Percentiles rank a stretch among this genome's conserved stretches.
These are phyloP conservation scores for Polychytrium aggregatum DNA, from an alignment of 192 early-diverging fungal species.

Conservation along the genomic window DNA sequence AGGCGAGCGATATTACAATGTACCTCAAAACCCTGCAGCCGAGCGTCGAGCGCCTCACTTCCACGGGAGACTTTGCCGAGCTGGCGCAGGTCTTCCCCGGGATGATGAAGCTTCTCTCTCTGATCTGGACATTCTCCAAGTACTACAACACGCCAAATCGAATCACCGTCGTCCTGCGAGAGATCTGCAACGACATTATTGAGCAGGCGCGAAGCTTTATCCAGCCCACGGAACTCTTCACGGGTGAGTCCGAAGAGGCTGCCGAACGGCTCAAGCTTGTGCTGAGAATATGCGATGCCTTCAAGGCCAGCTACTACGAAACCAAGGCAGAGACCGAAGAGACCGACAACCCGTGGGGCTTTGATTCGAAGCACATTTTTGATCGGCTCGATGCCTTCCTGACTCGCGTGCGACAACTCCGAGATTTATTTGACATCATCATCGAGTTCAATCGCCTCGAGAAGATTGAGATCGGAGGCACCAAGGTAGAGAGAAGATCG, in stretches of 20 bases:
- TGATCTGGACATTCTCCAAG: constrained; percentile 47
- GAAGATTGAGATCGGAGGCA: constrained; percentile 59
- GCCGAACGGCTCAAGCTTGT: constrained; percentile 39
- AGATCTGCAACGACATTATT: constrained; percentile 59
- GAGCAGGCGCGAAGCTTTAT: constrained; percentile 47
- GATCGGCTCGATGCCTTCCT: constrained; percentile 42
- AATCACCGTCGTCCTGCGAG: constrained; percentile 43
- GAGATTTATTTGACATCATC: constrained; percentile 53
- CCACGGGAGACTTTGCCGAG: constrained; percentile 40
- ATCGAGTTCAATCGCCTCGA: constrained; percentile 59
- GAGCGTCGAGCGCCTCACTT: constrained; percentile 34
- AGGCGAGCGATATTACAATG: constrained; percentile 47
- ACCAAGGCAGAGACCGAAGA: constrained; percentile 30
- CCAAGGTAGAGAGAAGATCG: constrained; percentile 44
- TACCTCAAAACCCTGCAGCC: constrained; percentile 44
- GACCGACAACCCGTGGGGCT: constrained; percentile 42
- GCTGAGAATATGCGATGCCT: constrained; percentile 33
- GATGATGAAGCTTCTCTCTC: constrained; percentile 36
- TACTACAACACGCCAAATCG: constrained; percentile 51
- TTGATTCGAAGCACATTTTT: constrained; percentile 51
- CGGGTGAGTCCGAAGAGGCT: constrained; percentile 49
- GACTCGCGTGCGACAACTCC: constrained; percentile 36
- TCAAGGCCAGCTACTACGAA: constrained; percentile 41
- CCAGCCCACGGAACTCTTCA: constrained; percentile 46
- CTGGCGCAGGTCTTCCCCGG: constrained; percentile 44